A percentile compares a stretch with the other conserved stretches of the same genome.
Conservation (phyloP, 2,329 filamentous ascomycete genomes). For the Rhinocladiella similis region DNA sequence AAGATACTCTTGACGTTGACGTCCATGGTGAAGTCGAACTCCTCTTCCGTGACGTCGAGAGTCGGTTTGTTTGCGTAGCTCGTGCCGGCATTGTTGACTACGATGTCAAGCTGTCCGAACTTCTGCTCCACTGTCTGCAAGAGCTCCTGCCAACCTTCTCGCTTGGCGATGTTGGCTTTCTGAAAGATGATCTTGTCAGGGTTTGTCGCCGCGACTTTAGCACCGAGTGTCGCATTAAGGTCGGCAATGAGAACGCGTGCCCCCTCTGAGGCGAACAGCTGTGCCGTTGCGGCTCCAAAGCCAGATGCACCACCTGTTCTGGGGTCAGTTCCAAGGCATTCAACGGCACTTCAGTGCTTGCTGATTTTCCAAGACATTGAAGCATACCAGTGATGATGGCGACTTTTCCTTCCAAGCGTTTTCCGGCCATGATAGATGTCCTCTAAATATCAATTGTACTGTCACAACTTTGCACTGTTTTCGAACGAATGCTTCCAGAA, state of each 20-base stretch:
- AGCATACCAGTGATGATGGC: constrained; percentile 34
- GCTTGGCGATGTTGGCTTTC: constrained; percentile 17
- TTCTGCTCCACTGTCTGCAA: constrained; percentile 42
- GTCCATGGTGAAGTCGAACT: constrained; percentile 51
- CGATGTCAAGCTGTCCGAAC: constrained; percentile 50
- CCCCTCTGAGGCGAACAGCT: constrained; percentile 37
- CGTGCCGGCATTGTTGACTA: constrained; percentile 32
- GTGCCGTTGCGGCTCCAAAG: constrained; percentile 42
- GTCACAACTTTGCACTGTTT: too few relatives aligned
- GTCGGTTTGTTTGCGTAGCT: constrained; percentile 44
- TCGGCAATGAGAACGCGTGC: constrained; percentile 37
- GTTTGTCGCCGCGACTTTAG: background rate
- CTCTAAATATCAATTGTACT: too few relatives aligned
- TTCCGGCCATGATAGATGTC: too few relatives aligned
- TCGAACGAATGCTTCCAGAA: too few relatives aligned
- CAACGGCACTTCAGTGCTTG: background rate
- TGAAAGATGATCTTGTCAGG: constrained; percentile 1
- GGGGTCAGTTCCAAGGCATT: too few relatives aligned
- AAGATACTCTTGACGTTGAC: constrained; percentile 38
- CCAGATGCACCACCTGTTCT: constrained; percentile 46
- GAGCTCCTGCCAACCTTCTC: constrained; percentile 29
- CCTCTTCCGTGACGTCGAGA: constrained; percentile 43
- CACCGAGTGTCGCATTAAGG: constrained; percentile 1
- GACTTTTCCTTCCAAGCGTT: constrained; percentile 37
- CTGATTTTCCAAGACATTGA: too few relatives aligned